Evolutionary conservation across 305 asterid genomes (phyloP).

Genomic region (Solanum hybrid): DNA sequence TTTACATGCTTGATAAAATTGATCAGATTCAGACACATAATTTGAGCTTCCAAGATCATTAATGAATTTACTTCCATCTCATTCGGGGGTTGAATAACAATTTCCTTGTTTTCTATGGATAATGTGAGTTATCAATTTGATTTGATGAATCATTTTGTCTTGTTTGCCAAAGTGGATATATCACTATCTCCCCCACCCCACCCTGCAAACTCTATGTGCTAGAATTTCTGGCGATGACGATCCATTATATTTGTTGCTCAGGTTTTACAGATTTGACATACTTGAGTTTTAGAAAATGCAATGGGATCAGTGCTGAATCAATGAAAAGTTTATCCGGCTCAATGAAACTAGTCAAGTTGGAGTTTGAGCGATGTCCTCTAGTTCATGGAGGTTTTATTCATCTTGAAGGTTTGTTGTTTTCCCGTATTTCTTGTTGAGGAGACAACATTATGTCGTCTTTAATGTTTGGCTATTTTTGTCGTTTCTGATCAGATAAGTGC

Average conservation of each 20-base stretch:
- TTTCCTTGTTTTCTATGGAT: neutral
- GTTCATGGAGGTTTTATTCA: slow-evolving; percentile 82
- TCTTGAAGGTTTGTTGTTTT: slow-evolving; percentile 46
- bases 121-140: neutral
- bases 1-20: neutral
- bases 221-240: neutral
- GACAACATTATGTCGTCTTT: neutral
- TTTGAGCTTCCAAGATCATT: neutral
- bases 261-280: slow-evolving; percentile 60
- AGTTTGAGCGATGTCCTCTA: slow-evolving; percentile 82
- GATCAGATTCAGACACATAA: neutral
- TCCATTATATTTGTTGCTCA: slow-evolving; percentile 16
- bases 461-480: neutral
- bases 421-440: neutral
- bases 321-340: slow-evolving; percentile 49
- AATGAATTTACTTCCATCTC: neutral
- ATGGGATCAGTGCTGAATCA: slow-evolving; percentile 59
- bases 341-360: slow-evolving; percentile 61
- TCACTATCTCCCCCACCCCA: neutral
- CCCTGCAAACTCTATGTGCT: neutral
- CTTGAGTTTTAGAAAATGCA: slow-evolving; percentile 63
- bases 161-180: neutral
- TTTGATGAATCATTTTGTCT: neutral
- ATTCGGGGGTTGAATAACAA: neutral
- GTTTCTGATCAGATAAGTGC: neutral